Percentiles rank a stretch among this genome's conserved stretches.
Evolutionary conservation across 164 flowering plant species (phyloP).

Genomic region (Vitis rupestris): DNA sequence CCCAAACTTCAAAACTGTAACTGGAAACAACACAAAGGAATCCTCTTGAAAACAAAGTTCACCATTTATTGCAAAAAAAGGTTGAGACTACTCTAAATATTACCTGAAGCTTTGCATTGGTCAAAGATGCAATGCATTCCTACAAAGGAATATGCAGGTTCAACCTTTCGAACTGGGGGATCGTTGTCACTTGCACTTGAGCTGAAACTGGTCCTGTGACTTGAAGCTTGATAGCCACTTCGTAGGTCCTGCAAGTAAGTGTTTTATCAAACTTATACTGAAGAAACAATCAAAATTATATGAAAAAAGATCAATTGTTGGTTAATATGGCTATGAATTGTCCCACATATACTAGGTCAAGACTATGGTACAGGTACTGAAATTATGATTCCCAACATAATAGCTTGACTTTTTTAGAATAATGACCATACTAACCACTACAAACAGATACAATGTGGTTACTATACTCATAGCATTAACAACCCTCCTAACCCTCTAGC

Average conservation of each 20-base stretch:
- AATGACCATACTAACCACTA: no score
- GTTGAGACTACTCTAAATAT: constrained; percentile 1
- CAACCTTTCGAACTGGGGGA: constrained; percentile 47
- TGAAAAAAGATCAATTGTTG: not conserved
- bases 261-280: not conserved
- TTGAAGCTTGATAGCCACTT: constrained; percentile 46
- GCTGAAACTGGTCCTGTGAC: constrained; percentile 71
- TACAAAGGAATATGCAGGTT: constrained; percentile 95
- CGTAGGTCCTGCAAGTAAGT: constrained; percentile 58
- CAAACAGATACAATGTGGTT: no score
- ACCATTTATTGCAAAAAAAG: not conserved
- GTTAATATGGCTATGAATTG: no score
- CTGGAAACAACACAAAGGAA: constrained; percentile 42
- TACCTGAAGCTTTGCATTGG: constrained; percentile 89
- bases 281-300: constrained; percentile 4
- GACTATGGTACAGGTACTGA: no score
- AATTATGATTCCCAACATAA: no score
- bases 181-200: constrained; percentile 77
- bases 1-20: constrained; percentile 95
- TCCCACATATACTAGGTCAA: no score
- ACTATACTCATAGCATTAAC: no score
- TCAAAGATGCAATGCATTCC: constrained; percentile 99
- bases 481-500: no score
- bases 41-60: constrained; percentile 2
- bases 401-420: no score